phyloP scores from a whole-genome alignment of 1,284 basidiomycete species.

The Austroboletus niveus region DNA sequence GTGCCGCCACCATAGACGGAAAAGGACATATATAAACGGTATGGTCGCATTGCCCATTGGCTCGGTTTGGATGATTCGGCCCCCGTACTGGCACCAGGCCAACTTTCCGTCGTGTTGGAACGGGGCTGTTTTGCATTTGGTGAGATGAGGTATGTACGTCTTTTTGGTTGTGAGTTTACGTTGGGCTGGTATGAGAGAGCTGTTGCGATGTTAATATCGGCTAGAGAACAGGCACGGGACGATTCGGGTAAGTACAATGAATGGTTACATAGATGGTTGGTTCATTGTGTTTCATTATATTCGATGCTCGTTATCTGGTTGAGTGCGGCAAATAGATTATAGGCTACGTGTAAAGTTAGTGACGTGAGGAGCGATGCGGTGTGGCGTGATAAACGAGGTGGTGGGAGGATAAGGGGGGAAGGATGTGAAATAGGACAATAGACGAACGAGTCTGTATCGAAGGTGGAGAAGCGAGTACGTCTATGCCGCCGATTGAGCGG shows the following conservation, averaged over 20 bases:
- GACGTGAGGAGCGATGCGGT: not conserved
- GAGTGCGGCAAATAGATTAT: not conserved
- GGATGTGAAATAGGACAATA: not conserved
- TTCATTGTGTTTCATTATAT: too few relatives aligned
- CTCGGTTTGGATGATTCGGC: not conserved
- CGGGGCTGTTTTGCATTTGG: not conserved
- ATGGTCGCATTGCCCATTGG: not conserved
- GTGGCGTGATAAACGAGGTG: too few relatives aligned
- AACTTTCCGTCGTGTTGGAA: not conserved
- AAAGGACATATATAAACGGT: not conserved
- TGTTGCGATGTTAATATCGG: too few relatives aligned
- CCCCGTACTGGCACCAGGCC: not conserved
- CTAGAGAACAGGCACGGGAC: not conserved
- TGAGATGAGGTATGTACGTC: not conserved
- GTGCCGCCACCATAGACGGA: not conserved
- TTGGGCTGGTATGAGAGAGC: not conserved
- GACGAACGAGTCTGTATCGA: too few relatives aligned
- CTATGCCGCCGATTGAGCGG: not conserved
- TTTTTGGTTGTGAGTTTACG: not conserved
- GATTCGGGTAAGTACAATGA: not conserved
- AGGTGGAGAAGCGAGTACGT: not conserved
- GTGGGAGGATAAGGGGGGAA: not conserved
- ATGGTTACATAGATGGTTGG: not conserved
- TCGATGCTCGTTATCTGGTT: too few relatives aligned
- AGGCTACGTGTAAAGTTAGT: not conserved